Evolutionary conservation across 1,284 basidiomycete genomes (phyloP).

Genomic region (Microbotryum lychnidis-dioicae): DNA sequence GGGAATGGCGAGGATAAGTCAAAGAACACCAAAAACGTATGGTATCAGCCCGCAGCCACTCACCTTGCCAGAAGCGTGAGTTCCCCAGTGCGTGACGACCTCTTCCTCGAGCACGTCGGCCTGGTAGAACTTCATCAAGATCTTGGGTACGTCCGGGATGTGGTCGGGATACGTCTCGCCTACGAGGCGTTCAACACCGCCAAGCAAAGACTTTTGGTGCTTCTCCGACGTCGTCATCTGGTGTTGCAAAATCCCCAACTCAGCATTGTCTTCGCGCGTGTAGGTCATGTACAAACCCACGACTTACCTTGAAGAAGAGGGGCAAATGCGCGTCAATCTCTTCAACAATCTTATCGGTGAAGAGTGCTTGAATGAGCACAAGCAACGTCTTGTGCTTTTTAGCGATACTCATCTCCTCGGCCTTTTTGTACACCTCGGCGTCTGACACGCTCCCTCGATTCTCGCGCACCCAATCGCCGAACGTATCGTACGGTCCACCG

Average conservation of each 20-base stretch:
- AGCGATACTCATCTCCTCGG: conserved; percentile 83
- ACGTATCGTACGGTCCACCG: conserved; percentile 74
- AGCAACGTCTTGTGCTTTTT: conserved; percentile 92
- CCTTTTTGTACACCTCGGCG: conserved; percentile 74
- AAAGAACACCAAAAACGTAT: background rate
- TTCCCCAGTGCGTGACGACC: conserved; percentile 84
- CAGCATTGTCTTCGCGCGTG: too few species aligned
- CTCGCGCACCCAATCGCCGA: conserved; percentile 81
- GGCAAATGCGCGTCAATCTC: conserved; percentile 67
- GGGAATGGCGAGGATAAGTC: conserved; percentile 60
- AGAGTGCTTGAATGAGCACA: conserved; percentile 78
- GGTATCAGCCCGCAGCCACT: background rate
- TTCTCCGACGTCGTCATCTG: conserved; percentile 61
- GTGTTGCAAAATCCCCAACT: background rate
- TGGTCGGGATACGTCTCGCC: conserved; percentile 58
- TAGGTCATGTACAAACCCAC: background rate
- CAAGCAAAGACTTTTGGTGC: conserved; percentile 88
- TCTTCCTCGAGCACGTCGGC: conserved; percentile 88
- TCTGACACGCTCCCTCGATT: conserved; percentile 53
- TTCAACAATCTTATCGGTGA: conserved; percentile 63
- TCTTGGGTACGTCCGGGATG: conserved; percentile 68
- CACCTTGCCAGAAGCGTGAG: conserved; percentile 79
- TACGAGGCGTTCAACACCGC: conserved; percentile 75
- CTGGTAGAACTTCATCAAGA: conserved; percentile 93
- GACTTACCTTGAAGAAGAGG: conserved; percentile 69